Evolutionary conservation across 1,284 basidiomycete genomes (phyloP).

Genomic region (Marasmius oreades): DNA sequence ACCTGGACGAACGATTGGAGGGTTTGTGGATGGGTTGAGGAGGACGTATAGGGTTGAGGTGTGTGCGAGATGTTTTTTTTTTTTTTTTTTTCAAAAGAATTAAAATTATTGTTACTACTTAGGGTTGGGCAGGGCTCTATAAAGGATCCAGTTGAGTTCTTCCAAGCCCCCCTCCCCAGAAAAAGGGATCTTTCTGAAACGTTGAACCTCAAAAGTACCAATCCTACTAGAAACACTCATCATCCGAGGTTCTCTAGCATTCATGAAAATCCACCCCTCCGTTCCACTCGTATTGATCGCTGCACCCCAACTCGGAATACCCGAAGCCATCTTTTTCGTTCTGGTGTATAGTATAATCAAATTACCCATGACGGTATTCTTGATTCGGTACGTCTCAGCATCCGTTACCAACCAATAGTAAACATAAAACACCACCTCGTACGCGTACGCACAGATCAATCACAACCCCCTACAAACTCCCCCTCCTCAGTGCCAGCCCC

Average conservation of each 20-base stretch:
- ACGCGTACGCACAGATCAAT: neutral
- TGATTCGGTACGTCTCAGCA: slow-evolving; percentile 1
- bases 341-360: slow-evolving; percentile 2
- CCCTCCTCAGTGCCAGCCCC: neutral
- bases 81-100: no score
- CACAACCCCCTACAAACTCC: slow-evolving; percentile 2
- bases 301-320: neutral
- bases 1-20: neutral
- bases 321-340: slow-evolving; percentile 3
- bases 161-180: neutral
- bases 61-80: neutral
- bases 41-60: slow-evolving; percentile 3
- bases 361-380: neutral
- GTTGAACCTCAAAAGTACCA: neutral
- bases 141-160: slow-evolving; percentile 4
- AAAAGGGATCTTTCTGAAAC: neutral
- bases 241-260: slow-evolving; percentile 1
- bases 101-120: no score
- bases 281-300: slow-evolving; percentile 3
- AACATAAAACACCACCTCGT: no score
- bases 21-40: neutral
- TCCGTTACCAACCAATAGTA: neutral
- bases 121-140: slow-evolving; percentile 6
- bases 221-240: neutral
- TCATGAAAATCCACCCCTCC: slow-evolving; percentile 3